Base-by-base conservation (phyloP, 495 filamentous ascomycete genomes). In the Penicillium mononematosum region DNA sequence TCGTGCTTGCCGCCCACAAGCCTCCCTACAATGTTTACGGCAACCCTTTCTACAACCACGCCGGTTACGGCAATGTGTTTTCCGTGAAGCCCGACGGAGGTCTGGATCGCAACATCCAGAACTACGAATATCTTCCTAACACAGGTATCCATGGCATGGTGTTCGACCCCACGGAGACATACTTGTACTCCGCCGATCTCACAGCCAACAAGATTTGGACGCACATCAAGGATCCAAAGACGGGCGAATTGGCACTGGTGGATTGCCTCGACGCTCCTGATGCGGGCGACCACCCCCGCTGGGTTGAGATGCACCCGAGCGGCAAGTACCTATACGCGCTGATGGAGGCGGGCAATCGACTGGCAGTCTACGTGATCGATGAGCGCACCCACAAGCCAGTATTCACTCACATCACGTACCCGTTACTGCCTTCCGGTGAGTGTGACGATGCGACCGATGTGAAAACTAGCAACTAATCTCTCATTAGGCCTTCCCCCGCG, bases 61-160 rank as follows among this genome's bases (percentile, higher is more conserved):
- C 89, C 46, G 88, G 88, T 45, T 88, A 79, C 67, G 88, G 89
- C 43, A 89, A 90, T 63, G 83, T 91, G 65, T 92, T 91, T 71
- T 85, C 85, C 20, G 85, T 88, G 32, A 82, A 83, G 51, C 36
- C 70, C 22, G 73, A 83, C 5, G 89, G 90, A 31, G 70, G 68
- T 17, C 81, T 94, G 22, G 78, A 81, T 16, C 69, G 76, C 64
- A 89, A 89, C 70, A 75, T 92, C 49, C 90, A 94, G 62, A 90
- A 92, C 70, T 92, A 88, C 74, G 82, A 85, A 49, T 90, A 92
- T 67, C 79, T 83, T 44, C 71, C 76, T 36, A 82, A 88, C 68
- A 88, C 88, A 8, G 89, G 88, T 44, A 89, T 94, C 60, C 90
- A 94, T 72, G 90, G 89, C 73, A 92, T 91, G 88, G 89, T 91